A percentile compares a stretch with the other conserved stretches of the same genome.
Evolutionary conservation across 2,329 filamentous ascomycete genomes (phyloP).

Genomic region (Dactylella cylindrospora): DNA sequence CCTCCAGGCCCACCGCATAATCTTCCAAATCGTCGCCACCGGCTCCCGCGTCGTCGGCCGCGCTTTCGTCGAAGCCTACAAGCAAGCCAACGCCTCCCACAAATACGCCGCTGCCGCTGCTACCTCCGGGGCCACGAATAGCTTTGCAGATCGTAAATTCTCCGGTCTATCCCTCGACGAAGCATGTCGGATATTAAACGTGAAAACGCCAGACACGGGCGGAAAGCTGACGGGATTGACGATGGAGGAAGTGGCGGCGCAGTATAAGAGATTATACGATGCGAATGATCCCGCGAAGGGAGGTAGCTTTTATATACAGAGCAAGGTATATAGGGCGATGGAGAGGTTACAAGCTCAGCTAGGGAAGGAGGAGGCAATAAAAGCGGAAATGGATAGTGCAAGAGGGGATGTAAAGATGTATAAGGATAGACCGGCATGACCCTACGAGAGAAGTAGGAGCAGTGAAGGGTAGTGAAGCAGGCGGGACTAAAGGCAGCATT

Average conservation of each 20-base stretch:
- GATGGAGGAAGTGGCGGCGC: conserved; percentile 74
- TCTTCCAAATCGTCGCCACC: conserved; percentile 88
- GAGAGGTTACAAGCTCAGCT: conserved; percentile 90
- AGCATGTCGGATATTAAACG: conserved; percentile 95
- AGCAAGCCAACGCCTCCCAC: conserved; percentile 85
- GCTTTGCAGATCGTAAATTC: conserved; percentile 53
- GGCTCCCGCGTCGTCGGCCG: conserved; percentile 89
- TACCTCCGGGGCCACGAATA: conserved; percentile 54
- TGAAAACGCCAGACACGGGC: conserved; percentile 74
- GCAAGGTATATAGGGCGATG: conserved; percentile 87
- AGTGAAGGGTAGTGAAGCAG: neutral
- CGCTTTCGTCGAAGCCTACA: conserved; percentile 91
- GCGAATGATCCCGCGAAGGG: conserved; percentile 92
- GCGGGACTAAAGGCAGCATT: too few species aligned
- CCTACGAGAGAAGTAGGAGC: neutral
- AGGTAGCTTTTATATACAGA: conserved; percentile 96
- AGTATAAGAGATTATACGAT: conserved; percentile 95
- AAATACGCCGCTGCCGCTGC: conserved; percentile 70
- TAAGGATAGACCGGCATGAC: conserved; percentile 59
- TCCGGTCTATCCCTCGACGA: conserved; percentile 85
- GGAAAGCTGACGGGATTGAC: conserved; percentile 65
- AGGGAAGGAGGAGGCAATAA: conserved; percentile 64
- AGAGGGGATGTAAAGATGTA: conserved; percentile 70
- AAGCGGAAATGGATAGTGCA: conserved; percentile 60
- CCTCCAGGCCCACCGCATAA: conserved; percentile 81